phyloP scores from a whole-genome alignment of 148 eudicot species.

The Rhododendron molle region DNA sequence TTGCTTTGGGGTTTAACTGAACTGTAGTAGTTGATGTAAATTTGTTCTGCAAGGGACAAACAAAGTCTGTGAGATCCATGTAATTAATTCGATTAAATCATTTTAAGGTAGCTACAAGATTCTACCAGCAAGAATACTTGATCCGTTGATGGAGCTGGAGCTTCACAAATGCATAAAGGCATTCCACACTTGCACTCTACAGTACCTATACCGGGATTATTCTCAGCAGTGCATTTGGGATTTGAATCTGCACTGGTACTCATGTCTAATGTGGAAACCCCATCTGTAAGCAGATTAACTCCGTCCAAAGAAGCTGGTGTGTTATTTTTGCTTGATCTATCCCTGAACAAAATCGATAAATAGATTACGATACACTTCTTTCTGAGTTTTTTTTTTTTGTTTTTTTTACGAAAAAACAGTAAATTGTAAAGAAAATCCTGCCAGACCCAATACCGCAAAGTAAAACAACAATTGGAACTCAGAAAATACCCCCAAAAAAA shows the following conservation, averaged over 20 bases:
- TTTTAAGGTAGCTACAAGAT: not conserved
- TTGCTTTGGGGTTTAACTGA: slow-evolving; percentile 40
- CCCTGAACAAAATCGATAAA: slow-evolving; percentile 12
- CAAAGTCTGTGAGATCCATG: slow-evolving; percentile 7
- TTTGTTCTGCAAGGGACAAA: slow-evolving; percentile 23
- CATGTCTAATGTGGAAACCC: slow-evolving; percentile 60
- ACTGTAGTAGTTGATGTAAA: slow-evolving; percentile 30
- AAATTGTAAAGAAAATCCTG: not conserved
- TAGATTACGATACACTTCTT: not conserved
- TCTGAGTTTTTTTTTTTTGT: not conserved
- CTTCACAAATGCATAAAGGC: slow-evolving; percentile 97
- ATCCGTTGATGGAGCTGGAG: slow-evolving; percentile 44
- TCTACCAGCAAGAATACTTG: slow-evolving; percentile 46
- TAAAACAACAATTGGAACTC: not conserved
- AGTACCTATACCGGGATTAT: slow-evolving; percentile 26
- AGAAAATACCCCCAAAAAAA: not conserved
- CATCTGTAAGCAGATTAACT: slow-evolving; percentile 45
- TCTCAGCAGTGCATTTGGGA: slow-evolving; percentile 22
- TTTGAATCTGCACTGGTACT: slow-evolving; percentile 38
- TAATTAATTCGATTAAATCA: slow-evolving; percentile 6
- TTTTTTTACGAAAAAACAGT: not conserved
- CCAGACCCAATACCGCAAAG: not conserved
- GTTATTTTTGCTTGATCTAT: slow-evolving; percentile 35
- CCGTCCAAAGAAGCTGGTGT: slow-evolving; percentile 32
- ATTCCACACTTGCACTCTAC: slow-evolving; percentile 93